Base-by-base conservation (phyloP, 352 stramenopile species). In the Pythium rishiriense region DNA sequence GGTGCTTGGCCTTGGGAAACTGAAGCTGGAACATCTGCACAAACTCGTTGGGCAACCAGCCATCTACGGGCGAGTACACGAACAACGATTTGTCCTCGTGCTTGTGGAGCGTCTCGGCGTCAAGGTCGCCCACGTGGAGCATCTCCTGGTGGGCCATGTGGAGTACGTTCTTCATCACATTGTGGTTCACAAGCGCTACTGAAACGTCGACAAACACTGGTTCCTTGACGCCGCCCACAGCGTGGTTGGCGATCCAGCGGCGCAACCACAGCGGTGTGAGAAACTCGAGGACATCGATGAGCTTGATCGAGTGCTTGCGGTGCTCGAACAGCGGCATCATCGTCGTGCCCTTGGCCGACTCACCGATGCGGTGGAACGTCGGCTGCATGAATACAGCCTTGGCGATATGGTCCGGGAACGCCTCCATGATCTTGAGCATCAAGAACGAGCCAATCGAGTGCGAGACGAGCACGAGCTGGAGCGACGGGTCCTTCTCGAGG, bases 351-450 rank as follows among this genome's bases (percentile, higher is more conserved):
- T 88, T 80, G 4, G 64, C 50, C 11, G 79, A 79, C 25, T 73
- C 42, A 0, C 65, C 78, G 51, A 92, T 88, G 68, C 86, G 76
- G 70, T 79, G 78, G 60, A 92, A 79, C 15, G 79, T 83, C 2
- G 83, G 83, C 58, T 90, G 81, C 78, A 92, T 88, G 22, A 90
- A 56, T 53, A 89, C 82, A 14, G 89, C 45, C 70, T 79, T 87
- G 43, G 64, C 72, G 42, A 90, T 69, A 25, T 77, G 76, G 42
- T 81, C 54, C 19, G 79, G 81, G 66, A 84, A 92, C 29, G 66
- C 62, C 48, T 69, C 53, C 5, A 82, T 74, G 48, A 92, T 72
- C 26, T 88, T 64, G 33, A 92, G 68, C 17, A 70, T 62, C 7
- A 92, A 66, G 58, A 78, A 84, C 31, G 69, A 66, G 28, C 83